Conservation (phyloP, 2,329 filamentous ascomycete species). For the Onygenales sp. region DNA sequence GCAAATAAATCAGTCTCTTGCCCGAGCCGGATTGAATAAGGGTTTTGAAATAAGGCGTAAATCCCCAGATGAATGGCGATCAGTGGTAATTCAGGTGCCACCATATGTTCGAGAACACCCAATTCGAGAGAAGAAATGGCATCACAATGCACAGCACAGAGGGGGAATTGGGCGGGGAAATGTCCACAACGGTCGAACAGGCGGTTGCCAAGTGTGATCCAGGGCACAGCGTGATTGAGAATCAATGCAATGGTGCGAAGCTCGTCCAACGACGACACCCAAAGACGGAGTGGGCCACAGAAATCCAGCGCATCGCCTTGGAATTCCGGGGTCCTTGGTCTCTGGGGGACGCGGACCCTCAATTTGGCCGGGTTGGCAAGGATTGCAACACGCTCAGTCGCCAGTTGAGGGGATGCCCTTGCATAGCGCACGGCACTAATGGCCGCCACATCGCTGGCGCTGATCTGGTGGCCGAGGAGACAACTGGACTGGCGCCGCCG, state of each 20-base stretch:
- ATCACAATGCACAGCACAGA: neutral
- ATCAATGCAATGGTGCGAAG: neutral
- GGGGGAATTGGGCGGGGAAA: too few relatives aligned
- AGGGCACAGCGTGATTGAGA: neutral
- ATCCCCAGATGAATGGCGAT: neutral
- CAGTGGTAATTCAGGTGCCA: neutral
- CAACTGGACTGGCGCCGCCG: neutral
- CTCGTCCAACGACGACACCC: neutral
- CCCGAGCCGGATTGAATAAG: neutral
- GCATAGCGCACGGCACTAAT: neutral
- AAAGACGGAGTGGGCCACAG: neutral
- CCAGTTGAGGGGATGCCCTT: neutral
- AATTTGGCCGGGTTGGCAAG: neutral
- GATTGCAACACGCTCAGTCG: neutral
- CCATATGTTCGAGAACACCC: neutral
- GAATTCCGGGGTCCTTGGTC: too few relatives aligned
- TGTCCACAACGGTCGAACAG: neutral
- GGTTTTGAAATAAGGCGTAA: neutral
- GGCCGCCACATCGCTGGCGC: neutral
- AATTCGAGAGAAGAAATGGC: neutral
- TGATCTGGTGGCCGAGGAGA: neutral
- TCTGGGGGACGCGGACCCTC: neutral
- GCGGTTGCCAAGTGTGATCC: neutral
- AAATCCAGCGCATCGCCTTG: too few relatives aligned
- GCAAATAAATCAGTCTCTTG: slow-evolving; percentile 10